phyloP scores from a whole-genome alignment of 176 grass and related monocot species.

The Guadua angustifolia region DNA sequence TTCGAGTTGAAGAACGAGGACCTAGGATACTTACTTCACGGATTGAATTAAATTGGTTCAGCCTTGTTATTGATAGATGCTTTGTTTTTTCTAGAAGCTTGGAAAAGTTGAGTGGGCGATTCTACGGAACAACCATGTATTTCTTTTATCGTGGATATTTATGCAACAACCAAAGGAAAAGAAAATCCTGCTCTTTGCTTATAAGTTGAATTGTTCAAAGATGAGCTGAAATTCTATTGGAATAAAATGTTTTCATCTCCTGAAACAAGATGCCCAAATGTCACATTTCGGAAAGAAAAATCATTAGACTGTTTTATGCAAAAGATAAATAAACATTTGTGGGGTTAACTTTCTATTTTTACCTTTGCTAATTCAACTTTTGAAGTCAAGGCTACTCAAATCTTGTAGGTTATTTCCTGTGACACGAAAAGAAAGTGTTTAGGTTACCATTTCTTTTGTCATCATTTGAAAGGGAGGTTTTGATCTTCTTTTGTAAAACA shows the following conservation, averaged over 20 bases:
- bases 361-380: not conserved
- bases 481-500: not conserved
- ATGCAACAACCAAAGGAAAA: not conserved
- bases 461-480: not conserved
- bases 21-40: not conserved
- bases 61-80: fast-evolving
- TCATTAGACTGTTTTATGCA: not conserved
- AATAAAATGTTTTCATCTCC: not conserved
- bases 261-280: not conserved
- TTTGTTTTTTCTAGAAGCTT: conserved; percentile 6
- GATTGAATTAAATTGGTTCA: not conserved
- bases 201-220: not conserved
- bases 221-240: not conserved
- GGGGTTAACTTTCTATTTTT: not conserved
- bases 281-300: not conserved
- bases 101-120: not conserved
- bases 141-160: not conserved
- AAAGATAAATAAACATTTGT: not conserved
- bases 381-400: not conserved
- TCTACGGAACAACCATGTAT: not conserved
- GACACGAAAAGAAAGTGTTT: not conserved
- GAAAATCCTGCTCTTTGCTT: fast-evolving
- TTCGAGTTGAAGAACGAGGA: not conserved
- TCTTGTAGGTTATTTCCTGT: not conserved
- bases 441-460: not conserved